Base-by-base conservation (phyloP, 108 stramenopile genomes). In the Skeletonema potamos region DNA sequence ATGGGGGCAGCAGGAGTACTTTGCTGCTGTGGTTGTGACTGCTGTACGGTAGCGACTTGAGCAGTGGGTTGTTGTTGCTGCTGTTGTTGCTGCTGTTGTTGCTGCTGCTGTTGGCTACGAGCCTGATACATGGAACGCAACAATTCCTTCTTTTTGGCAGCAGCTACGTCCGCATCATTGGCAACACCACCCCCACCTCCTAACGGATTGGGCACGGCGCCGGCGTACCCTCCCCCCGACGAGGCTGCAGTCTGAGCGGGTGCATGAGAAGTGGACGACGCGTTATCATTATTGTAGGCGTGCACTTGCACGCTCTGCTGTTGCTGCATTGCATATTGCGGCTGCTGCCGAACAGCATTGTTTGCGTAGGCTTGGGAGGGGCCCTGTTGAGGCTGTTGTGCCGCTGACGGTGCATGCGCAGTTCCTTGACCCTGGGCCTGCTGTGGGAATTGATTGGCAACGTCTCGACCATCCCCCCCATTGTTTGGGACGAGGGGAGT, bases 71-170 rank as follows among this genome's bases (percentile, higher is more conserved):
- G 48, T 22, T 63, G 43, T 28, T 27, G 39, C 13, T 63, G 62
- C 7, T 24, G 4, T 4, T n/a, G 33, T 7, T 37, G 37, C 10
- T 24, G 62, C 3, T 27, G 28, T 13, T 55, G 39, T 0, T 55
- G 39, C 9, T 41, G 36, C 6, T 56, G 62, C 59, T 26, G 32
- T 33, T 66, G 70, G 17, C 69, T 70, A 62, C 77, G 65, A 33
- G 69, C 48, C 13, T 79, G 78, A 64, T 73, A 79, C 78, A 79
- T 79, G 5, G 72, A 69, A 51, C 71, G 64, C 62, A 79, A 57
- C 13, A 79, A 54, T 34, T 72, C 78, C 29, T 66, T 79, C 72
- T 79, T 60, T 22, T 62, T 39, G 22, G 66, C 51, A 32, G 39
- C 39, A 41, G 48, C 43, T 44, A n/a, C 48, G 22, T 51, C 48